phyloP scores from a whole-genome alignment of 2,329 filamentous ascomycete genomes.

The Nemania bipapillata region DNA sequence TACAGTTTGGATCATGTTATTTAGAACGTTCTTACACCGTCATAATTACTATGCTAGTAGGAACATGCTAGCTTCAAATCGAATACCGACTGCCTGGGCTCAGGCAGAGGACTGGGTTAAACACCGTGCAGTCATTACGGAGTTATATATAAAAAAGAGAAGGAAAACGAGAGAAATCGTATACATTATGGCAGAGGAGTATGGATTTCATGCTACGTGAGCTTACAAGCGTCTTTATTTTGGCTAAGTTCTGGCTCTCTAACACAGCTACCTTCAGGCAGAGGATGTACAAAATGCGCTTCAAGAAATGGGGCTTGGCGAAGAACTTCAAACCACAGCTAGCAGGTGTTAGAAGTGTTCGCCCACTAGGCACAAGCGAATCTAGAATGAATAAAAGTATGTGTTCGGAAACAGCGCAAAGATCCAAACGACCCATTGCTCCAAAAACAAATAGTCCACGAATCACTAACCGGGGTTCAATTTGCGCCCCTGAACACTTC shows the following conservation, averaged over 20 bases:
- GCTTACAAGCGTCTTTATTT: neutral
- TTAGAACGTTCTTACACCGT: too few relatives aligned
- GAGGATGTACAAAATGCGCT: constrained; percentile 26
- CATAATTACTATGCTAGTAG: too few relatives aligned
- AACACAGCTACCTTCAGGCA: neutral
- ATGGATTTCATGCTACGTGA: constrained; percentile 21
- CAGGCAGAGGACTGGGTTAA: constrained; percentile 9
- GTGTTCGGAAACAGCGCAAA: neutral
- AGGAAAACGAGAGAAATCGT: neutral
- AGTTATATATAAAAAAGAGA: constrained; percentile 12
- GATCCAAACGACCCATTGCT: neutral
- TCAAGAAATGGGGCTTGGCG: constrained; percentile 24
- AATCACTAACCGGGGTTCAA: neutral
- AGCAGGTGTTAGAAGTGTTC: neutral
- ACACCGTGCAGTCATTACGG: constrained; percentile 13
- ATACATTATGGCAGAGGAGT: constrained; percentile 2
- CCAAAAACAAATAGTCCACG: neutral
- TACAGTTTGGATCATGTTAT: too few relatives aligned
- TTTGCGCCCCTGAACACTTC: neutral
- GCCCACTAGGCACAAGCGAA: neutral
- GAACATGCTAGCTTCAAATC: neutral
- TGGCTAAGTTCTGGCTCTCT: neutral
- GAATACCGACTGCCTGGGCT: constrained; percentile 9
- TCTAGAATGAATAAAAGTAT: neutral
- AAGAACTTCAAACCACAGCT: neutral